Evolutionary conservation across 257 asterid species (phyloP), one percentile per base, ranked within the genome.

Genomic region (Petunia secreta): DNA sequence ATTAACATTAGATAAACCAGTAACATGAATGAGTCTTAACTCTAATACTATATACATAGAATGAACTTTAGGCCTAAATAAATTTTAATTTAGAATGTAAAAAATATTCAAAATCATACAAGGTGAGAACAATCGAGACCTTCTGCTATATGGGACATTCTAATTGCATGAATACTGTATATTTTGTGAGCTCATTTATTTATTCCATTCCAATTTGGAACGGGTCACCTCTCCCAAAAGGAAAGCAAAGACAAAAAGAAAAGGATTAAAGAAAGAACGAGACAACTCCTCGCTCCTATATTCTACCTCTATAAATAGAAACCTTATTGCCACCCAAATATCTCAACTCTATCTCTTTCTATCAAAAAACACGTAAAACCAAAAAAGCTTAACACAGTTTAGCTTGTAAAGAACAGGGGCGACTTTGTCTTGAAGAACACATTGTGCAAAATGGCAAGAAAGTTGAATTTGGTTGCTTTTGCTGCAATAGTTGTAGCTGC

Each of bases 381-480:
- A 34, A 64, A 53, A 1, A 43, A n/a, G 25, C 25, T 25, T 25
- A 25, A 25, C 25, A 25, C 25, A 25, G 25, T 25, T 25, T 25
- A 25, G 25, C 25, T 25, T 25, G 25, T 25, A 25, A 25, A 4
- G 2, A 10, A 6, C 16, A 62, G 90, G 91, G 89, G 91, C 82
- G 81, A 88, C 81, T 87, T 79, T 85, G 83, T 63, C 76, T 58
- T 44, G 1, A 62, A 83, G 84, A 88, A 89, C 93, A 87, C 13
- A 50, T 40, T 8, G 46, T 34, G 77, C 46, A 79, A 85, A 43
- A 91, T 91, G 95, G 86, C 81, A 66, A 80, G 81, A 50, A 89
- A 80, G 55, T 77, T 86, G 41, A 85, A 79, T 6, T 10, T 88
- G 44, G 58, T 75, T 40, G 37, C 84, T 39, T 68, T 87, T 40